Evolutionary conservation across 345 rosid species (phyloP), one percentile per base, ranked within the genome.

Genomic region (Rhodamnia rubescens): DNA sequence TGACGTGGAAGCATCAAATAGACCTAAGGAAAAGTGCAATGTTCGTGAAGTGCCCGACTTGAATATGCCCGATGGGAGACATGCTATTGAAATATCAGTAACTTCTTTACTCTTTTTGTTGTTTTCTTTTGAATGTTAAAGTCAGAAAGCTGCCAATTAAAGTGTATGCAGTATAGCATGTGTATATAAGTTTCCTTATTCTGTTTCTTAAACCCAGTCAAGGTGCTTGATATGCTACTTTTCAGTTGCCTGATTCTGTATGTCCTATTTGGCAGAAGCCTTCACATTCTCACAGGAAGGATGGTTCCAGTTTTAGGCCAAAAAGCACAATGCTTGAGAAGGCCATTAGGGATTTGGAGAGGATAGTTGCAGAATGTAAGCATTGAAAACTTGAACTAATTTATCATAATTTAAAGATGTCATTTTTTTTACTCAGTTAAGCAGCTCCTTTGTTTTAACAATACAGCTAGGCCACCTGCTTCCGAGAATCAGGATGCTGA

Each of bases 331-430:
- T 91, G 85, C 94, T 97, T 86, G 99, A 97, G 87, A 95, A 90
- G 87, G 96, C 99, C 86, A 94, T 97, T 83, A 92, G 94, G 92
- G 98, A 97, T 85, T 87, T 97, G 88, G 96, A 95, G 92, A 97
- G 87, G 91, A 89, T 92, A 93, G 99, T 96, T 82, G 94, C 94
- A 54, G 99, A 97, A 90, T 95, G 99, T 97, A 89, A 93, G 97
- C 88, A 88, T 74, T 47, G 20, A 83, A 58, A 52, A 84, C 83
- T 26, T 36, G 44, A 84, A 44, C 85, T 74, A 20, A 69, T 69
- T 69, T 69, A 44, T 69, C 24, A 49, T 55, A 78, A 56, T 84
- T 53, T 81, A 82, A 78, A 82, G 11, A 84, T 55, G 74, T 14
- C 21, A 53, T 47, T 82, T 58, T 29, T 80, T 82, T 56, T 83